Conservation (phyloP, 768 basidiomycete species). For the Cubamyces sp. region DNA sequence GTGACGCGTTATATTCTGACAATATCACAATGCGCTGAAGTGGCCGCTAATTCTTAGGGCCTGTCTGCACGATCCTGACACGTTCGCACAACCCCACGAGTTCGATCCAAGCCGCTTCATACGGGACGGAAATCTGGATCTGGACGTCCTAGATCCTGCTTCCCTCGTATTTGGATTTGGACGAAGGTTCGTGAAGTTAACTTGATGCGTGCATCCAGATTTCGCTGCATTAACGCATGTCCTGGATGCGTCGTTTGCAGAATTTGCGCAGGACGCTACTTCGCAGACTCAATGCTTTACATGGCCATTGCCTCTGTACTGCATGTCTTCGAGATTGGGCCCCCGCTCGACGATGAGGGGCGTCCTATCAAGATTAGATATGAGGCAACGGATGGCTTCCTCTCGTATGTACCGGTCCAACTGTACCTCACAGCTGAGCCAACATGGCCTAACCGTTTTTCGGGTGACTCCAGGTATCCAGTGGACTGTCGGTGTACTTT, state of each 20-base stretch:
- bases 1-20: constrained; percentile 7
- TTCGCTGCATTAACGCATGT: too few relatives aligned
- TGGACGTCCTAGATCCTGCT: constrained; percentile 37
- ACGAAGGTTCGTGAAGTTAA: constrained; percentile 9
- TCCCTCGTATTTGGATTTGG: constrained; percentile 34
- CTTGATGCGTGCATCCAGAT: background rate
- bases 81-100: constrained; percentile 84
- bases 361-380: background rate
- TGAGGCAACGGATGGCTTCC: background rate
- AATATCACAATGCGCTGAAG: background rate
- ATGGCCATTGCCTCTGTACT: constrained; percentile 21
- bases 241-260: background rate
- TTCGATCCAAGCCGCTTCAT: constrained; percentile 82
- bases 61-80: constrained; percentile 83
- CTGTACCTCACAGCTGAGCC: too few relatives aligned
- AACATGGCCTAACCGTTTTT: too few relatives aligned
- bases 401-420: constrained; percentile 18
- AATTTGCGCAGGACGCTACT: constrained; percentile 24
- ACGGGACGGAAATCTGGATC: constrained; percentile 62
- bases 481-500: too few relatives aligned
- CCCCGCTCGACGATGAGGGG: constrained; percentile 18
- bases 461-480: too few relatives aligned
- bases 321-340: constrained; percentile 24
- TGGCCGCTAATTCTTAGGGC: background rate
- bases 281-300: constrained; percentile 21